These are phyloP conservation scores for Nigrograna mackinnonii DNA, from an alignment of 2,329 filamentous ascomycete genomes.

Conservation along the genomic window DNA sequence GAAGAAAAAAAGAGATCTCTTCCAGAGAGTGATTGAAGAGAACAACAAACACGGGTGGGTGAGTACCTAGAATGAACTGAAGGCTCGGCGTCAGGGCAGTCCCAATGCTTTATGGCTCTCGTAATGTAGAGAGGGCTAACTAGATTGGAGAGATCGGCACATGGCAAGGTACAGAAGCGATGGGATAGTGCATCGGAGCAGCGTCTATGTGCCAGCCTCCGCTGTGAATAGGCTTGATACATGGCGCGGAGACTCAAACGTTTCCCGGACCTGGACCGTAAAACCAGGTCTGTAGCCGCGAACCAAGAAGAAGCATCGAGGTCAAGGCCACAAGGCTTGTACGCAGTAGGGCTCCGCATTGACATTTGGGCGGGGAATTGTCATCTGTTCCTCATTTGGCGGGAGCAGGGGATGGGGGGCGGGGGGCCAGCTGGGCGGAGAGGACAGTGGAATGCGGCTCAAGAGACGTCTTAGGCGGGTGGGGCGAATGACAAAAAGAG, in stretches of 20 bases:
- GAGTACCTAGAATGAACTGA: slow-evolving; percentile 10
- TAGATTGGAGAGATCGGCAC: slow-evolving; percentile 29
- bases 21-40: slow-evolving; percentile 34
- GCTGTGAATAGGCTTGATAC: slow-evolving; percentile 29
- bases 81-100: slow-evolving; percentile 34
- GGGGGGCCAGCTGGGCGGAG: no score
- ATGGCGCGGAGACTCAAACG: slow-evolving; percentile 36
- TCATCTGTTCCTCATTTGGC: no score
- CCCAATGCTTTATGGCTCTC: slow-evolving; percentile 28
- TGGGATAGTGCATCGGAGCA: slow-evolving; percentile 28
- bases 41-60: slow-evolving; percentile 10
- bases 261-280: slow-evolving; percentile 25
- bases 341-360: no score
- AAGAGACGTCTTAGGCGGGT: slow-evolving; percentile 26
- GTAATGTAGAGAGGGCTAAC: slow-evolving; percentile 25
- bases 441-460: no score
- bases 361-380: no score
- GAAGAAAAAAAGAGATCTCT: slow-evolving; percentile 29
- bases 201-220: slow-evolving; percentile 31
- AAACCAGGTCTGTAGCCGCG: slow-evolving; percentile 12
- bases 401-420: no score
- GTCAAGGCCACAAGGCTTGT: slow-evolving; percentile 30
- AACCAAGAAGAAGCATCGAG: slow-evolving; percentile 23
- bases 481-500: slow-evolving; percentile 17
- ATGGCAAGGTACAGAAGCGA: slow-evolving; percentile 17